Evolutionary conservation across 179 eudicot genomes (phyloP).

Genomic region (Heliamphora pulchella): DNA sequence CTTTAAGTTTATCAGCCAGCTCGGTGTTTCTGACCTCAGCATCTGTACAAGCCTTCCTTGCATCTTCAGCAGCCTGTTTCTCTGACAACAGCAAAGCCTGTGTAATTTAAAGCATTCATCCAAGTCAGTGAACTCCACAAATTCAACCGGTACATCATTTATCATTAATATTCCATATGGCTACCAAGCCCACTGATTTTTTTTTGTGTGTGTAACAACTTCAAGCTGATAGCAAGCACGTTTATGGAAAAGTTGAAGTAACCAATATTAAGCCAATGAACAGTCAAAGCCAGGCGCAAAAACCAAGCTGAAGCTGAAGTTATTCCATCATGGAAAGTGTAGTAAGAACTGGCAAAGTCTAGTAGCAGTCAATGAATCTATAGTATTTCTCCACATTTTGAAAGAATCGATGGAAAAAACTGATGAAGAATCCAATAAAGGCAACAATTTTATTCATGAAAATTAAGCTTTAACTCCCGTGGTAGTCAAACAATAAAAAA

Average conservation of each 20-base stretch:
- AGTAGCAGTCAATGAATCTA: background rate
- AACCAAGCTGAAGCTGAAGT: background rate
- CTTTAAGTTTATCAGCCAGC: constrained; percentile 61
- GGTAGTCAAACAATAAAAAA: no score
- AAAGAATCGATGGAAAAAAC: background rate
- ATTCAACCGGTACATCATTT: background rate
- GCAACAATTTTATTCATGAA: background rate
- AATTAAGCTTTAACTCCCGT: background rate
- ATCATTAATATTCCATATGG: background rate
- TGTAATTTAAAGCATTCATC: constrained; percentile 12
- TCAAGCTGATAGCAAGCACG: background rate
- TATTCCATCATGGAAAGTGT: background rate
- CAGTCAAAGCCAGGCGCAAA: background rate
- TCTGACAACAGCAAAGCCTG: constrained; percentile 59
- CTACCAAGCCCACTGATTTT: background rate
- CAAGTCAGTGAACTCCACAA: constrained; percentile 11
- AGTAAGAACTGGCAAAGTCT: background rate
- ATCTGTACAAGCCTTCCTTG: constrained; percentile 45
- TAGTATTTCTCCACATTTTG: background rate
- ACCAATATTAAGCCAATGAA: constrained; percentile 8
- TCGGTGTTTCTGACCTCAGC: constrained; percentile 62
- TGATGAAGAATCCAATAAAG: background rate
- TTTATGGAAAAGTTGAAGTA: background rate
- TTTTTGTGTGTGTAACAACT: background rate
- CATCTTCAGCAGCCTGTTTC: constrained; percentile 59